Conservation (phyloP, 768 basidiomycete species). For the Calocybe cyanea region DNA sequence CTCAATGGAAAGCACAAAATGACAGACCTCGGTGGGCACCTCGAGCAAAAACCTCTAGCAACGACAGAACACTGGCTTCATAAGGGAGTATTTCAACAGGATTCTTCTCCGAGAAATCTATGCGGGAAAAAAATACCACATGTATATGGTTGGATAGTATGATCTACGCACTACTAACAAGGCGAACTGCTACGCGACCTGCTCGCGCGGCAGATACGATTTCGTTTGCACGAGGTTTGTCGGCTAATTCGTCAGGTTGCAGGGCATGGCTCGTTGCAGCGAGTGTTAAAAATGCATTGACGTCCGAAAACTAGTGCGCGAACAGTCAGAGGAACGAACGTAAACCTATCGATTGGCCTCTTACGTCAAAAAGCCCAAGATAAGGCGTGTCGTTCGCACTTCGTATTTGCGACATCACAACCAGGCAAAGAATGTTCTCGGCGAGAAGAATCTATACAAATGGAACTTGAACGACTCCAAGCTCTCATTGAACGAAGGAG, state of each 20-base stretch:
- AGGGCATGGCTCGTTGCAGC: constrained; percentile 78
- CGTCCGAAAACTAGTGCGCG: constrained; percentile 64
- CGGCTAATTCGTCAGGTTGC: constrained; percentile 53
- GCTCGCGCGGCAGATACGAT: constrained; percentile 74
- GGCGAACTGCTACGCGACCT: constrained; percentile 67
- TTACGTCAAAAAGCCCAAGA: constrained; percentile 73
- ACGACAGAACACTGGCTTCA: constrained; percentile 57
- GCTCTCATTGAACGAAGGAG: neutral
- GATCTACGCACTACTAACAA: constrained; percentile 68
- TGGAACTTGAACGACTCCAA: neutral
- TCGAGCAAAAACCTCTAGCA: constrained; percentile 63
- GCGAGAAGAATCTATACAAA: constrained; percentile 53
- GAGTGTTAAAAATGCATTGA: constrained; percentile 83
- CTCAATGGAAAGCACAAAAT: neutral
- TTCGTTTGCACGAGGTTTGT: constrained; percentile 56
- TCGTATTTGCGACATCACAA: constrained; percentile 38
- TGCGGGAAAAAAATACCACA: constrained; percentile 1
- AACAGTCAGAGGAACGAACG: neutral
- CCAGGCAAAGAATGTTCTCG: constrained; percentile 63
- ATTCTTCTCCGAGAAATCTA: constrained; percentile 86
- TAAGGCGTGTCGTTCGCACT: constrained; percentile 25
- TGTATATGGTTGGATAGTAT: neutral
- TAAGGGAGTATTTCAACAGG: constrained; percentile 61
- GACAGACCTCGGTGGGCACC: constrained; percentile 68
- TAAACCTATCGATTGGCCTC: constrained; percentile 17